Evolutionary conservation across 768 basidiomycete species (phyloP).

Genomic region (Leccinum ochraceum): DNA sequence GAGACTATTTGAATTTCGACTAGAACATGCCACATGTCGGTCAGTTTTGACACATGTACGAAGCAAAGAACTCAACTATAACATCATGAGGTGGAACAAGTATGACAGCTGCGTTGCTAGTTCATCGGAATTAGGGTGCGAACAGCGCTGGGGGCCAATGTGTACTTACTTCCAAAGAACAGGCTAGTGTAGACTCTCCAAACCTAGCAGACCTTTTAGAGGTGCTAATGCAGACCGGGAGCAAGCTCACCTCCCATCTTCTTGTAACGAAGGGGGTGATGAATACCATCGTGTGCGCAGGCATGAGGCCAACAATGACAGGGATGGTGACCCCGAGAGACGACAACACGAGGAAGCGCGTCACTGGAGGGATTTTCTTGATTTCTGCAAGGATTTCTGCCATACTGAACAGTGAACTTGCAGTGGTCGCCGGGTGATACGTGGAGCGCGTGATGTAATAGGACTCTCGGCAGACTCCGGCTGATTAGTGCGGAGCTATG

Average conservation of each 20-base stretch:
- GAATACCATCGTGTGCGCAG: slow-evolving; percentile 57
- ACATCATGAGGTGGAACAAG: slow-evolving; percentile 44
- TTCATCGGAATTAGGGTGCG: background rate
- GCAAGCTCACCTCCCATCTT: slow-evolving; percentile 51
- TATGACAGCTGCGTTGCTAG: slow-evolving; percentile 35
- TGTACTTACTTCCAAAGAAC: slow-evolving; percentile 61
- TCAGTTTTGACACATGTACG: background rate
- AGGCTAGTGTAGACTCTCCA: slow-evolving; percentile 77
- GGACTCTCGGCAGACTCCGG: background rate
- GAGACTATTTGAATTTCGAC: slow-evolving; percentile 64
- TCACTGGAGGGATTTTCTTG: slow-evolving; percentile 82
- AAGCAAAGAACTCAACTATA: slow-evolving; percentile 36
- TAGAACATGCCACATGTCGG: slow-evolving; percentile 28
- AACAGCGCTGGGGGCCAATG: background rate
- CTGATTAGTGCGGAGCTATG: background rate
- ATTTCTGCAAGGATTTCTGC: slow-evolving; percentile 57
- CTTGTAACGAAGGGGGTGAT: slow-evolving; percentile 43
- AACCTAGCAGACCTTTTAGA: slow-evolving; percentile 42
- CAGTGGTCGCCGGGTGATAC: background rate
- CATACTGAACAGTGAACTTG: slow-evolving; percentile 34
- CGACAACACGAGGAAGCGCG: slow-evolving; percentile 65
- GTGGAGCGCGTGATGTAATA: background rate
- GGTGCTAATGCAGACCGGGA: background rate
- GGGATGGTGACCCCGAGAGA: slow-evolving; percentile 62
- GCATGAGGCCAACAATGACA: slow-evolving; percentile 52